Evolutionary conservation across 768 basidiomycete genomes (phyloP).

Genomic region (Suillus subalutaceus): DNA sequence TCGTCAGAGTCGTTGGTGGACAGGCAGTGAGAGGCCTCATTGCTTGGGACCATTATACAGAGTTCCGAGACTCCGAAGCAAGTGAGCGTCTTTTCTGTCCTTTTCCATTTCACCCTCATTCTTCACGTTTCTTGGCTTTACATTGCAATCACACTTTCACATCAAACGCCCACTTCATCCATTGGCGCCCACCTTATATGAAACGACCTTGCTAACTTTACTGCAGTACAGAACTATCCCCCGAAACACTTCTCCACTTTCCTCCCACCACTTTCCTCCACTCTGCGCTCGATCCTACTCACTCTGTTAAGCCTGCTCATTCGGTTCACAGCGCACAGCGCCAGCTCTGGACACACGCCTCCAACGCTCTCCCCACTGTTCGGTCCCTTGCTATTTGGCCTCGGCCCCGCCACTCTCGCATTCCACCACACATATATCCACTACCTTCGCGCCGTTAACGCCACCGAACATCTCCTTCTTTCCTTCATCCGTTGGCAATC

Average conservation of each 20-base stretch:
- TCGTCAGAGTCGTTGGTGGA: constrained; percentile 69
- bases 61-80: constrained; percentile 82
- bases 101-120: constrained; percentile 18
- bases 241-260: constrained; percentile 74
- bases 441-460: constrained; percentile 82
- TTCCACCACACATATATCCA: constrained; percentile 62
- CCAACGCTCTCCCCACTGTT: constrained; percentile 89
- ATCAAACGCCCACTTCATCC: constrained; percentile 3
- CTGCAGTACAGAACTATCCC: constrained; percentile 62
- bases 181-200: constrained; percentile 1
- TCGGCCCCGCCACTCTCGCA: constrained; percentile 53
- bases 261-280: constrained; percentile 53
- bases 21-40: constrained; percentile 82
- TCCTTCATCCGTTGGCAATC: constrained; percentile 82
- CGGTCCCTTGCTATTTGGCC: constrained; percentile 87
- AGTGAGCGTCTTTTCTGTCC: constrained; percentile 51
- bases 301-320: constrained; percentile 81
- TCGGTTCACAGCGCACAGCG: constrained; percentile 81
- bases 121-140: constrained; percentile 24
- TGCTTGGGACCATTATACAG: constrained; percentile 80
- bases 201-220: constrained; percentile 5
- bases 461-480: constrained; percentile 92
- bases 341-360: constrained; percentile 87
- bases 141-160: constrained; percentile 17
- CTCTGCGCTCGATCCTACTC: constrained; percentile 61